These are phyloP conservation scores for Lathyrus tuberosus DNA, from an alignment of 306 rosid species.

Conservation along the genomic window DNA sequence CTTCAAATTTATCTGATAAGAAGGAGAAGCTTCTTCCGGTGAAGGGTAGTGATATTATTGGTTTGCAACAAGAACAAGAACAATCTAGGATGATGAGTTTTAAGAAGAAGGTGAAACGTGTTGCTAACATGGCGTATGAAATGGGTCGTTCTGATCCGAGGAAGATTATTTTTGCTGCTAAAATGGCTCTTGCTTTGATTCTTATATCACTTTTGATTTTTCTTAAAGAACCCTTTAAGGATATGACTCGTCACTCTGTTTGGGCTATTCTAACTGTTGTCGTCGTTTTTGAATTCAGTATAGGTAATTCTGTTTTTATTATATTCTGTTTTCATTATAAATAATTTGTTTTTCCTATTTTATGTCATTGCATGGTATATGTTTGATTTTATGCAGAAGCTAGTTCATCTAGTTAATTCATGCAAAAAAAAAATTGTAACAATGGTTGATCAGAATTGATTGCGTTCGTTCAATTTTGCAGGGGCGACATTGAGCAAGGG, in stretches of 20 bases:
- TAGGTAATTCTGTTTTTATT: slow-evolving; percentile 46
- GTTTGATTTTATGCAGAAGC: slow-evolving; percentile 62
- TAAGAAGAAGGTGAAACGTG: slow-evolving; percentile 35
- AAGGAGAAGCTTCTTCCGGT: slow-evolving; percentile 63
- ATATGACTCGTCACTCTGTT: slow-evolving; percentile 60
- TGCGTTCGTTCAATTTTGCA: slow-evolving; percentile 30
- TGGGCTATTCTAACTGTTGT: slow-evolving; percentile 96
- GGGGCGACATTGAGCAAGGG: slow-evolving; percentile 98
- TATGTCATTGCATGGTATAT: background rate
- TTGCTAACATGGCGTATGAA: slow-evolving; percentile 49
- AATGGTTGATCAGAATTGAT: too few species aligned
- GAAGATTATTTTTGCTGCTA: slow-evolving; percentile 77
- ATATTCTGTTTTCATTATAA: background rate
- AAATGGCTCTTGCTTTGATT: slow-evolving; percentile 78
- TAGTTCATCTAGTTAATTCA: too few species aligned
- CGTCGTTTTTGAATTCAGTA: slow-evolving; percentile 90
- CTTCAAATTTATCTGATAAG: slow-evolving; percentile 55
- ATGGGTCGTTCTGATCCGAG: slow-evolving; percentile 88
- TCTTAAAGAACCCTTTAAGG: slow-evolving; percentile 65
- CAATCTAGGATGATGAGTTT: slow-evolving; percentile 15
- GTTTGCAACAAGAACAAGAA: slow-evolving; percentile 40
- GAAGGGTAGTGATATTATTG: slow-evolving; percentile 33
- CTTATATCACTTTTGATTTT: slow-evolving; percentile 80
- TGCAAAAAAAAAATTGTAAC: too few species aligned
- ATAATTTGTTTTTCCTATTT: background rate